Conservation (phyloP, 352 stramenopile species). For the Phytopythium cucurbitacearum region DNA sequence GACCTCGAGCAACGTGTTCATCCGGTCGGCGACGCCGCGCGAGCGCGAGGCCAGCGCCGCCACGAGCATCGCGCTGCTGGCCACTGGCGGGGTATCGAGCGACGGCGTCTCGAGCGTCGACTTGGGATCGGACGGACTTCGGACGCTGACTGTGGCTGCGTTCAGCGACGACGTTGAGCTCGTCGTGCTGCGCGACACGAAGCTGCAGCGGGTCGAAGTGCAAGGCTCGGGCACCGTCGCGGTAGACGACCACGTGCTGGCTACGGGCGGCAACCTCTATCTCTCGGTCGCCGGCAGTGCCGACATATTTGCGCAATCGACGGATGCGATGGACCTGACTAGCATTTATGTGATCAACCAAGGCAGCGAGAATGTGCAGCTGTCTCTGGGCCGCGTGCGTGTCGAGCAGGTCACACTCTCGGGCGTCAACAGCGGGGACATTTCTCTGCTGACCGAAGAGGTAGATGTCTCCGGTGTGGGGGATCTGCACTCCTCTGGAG, state of each 20-base stretch:
- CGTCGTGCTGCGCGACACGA: neutral
- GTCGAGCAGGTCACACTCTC: neutral
- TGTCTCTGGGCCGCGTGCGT: neutral
- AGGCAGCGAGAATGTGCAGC: neutral
- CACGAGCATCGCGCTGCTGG: neutral
- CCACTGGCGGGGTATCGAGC: neutral
- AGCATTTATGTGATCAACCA: neutral
- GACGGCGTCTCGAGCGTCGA: neutral
- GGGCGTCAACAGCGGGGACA: too few relatives aligned
- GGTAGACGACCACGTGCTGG: slow-evolving; percentile 1
- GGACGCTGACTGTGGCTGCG: neutral
- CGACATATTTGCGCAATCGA: neutral
- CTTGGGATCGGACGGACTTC: neutral
- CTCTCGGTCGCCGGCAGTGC: neutral
- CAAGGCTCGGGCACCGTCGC: neutral
- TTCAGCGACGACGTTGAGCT: neutral
- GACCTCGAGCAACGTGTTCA: neutral
- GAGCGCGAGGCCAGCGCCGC: neutral
- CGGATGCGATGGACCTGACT: slow-evolving; percentile 1
- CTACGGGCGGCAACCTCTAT: neutral
- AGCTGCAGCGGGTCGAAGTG: neutral
- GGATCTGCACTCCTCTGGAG: too few relatives aligned
- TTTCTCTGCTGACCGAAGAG: neutral
- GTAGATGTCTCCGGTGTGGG: too few relatives aligned
- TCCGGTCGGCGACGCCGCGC: neutral